phyloP scores from a whole-genome alignment of 176 grass and related monocot genomes.

The Musa acuminata region DNA sequence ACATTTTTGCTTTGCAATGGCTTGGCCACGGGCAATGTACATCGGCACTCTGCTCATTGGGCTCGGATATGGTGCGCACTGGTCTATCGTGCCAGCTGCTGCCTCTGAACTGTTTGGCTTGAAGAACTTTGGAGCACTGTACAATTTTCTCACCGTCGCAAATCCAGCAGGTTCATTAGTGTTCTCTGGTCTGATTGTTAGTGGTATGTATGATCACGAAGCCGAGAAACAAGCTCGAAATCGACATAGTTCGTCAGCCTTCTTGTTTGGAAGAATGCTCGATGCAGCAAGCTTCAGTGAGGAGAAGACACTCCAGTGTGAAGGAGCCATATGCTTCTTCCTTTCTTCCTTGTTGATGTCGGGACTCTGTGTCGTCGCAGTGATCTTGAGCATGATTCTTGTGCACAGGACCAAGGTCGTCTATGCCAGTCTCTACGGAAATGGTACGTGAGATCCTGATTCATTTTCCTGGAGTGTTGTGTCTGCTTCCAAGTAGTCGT shows the following conservation, averaged over 20 bases:
- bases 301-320: neutral
- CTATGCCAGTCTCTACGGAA: slow-evolving; percentile 1
- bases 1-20: neutral
- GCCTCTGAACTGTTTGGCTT: slow-evolving; percentile 9
- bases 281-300: neutral
- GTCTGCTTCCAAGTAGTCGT: no score
- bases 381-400: slow-evolving; percentile 5
- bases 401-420: slow-evolving; percentile 7
- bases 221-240: neutral
- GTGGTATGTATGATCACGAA: slow-evolving; percentile 4
- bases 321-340: slow-evolving; percentile 8
- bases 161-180: slow-evolving; percentile 5
- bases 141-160: slow-evolving; percentile 6
- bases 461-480: no score
- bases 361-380: neutral
- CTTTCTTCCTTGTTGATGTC: slow-evolving; percentile 7
- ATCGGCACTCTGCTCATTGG: neutral
- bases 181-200: neutral
- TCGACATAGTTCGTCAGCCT: neutral
- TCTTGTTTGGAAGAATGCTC: neutral
- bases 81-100: neutral
- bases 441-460: no score
- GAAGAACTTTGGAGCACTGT: slow-evolving; percentile 5
- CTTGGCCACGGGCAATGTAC: slow-evolving; percentile 3
- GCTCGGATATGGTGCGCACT: neutral